Evolutionary conservation across 2,329 filamentous ascomycete genomes (phyloP).

Genomic region (Cladorrhinum sp.): DNA sequence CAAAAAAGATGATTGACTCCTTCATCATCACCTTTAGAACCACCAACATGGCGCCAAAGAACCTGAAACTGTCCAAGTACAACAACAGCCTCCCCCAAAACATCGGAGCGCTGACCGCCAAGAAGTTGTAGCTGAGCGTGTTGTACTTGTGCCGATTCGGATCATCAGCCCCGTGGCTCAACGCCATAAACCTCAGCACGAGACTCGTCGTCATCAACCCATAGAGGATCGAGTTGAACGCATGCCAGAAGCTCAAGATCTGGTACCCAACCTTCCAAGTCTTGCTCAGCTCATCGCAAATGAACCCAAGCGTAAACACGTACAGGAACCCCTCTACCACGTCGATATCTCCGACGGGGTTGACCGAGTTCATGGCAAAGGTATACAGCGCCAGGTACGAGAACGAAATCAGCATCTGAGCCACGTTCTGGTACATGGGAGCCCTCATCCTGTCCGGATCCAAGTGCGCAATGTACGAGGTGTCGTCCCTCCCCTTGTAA

Average conservation of each 20-base stretch:
- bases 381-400: slow-evolving; percentile 85
- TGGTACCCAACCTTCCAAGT: slow-evolving; percentile 90
- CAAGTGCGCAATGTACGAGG: slow-evolving; percentile 74
- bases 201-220: slow-evolving; percentile 74
- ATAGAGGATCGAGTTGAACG: slow-evolving; percentile 86
- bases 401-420: slow-evolving; percentile 81
- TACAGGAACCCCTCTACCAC: slow-evolving; percentile 81
- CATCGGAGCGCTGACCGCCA: slow-evolving; percentile 91
- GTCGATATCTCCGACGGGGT: slow-evolving; percentile 79
- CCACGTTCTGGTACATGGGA: slow-evolving; percentile 86
- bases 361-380: slow-evolving; percentile 89
- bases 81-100: slow-evolving; percentile 93
- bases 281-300: slow-evolving; percentile 83
- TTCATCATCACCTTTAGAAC: slow-evolving; percentile 95
- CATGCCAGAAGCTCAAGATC: slow-evolving; percentile 96
- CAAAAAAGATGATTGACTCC: slow-evolving; percentile 94
- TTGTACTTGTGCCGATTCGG: slow-evolving; percentile 63
- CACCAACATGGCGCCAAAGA: slow-evolving; percentile 98
- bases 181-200: slow-evolving; percentile 72
- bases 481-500: slow-evolving; percentile 78
- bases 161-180: slow-evolving; percentile 55
- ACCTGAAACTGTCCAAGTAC: slow-evolving; percentile 89
- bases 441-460: slow-evolving; percentile 93
- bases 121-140: slow-evolving; percentile 84
- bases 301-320: slow-evolving; percentile 84